Base-by-base conservation (phyloP, 2,329 filamentous ascomycete genomes). In the Paracoccidioides brasiliensis region DNA sequence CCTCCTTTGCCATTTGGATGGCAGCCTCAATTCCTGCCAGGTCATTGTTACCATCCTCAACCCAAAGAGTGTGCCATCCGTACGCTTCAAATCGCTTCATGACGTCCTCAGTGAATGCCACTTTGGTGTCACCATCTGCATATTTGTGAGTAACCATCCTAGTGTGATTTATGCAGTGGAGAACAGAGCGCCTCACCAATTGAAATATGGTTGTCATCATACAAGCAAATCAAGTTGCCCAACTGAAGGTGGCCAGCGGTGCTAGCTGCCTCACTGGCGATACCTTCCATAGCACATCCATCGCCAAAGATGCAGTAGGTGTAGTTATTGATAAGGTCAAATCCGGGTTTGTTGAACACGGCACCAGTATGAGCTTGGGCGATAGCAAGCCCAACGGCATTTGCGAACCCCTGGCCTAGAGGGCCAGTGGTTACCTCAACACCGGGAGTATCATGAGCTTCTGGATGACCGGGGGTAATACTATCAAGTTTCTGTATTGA, bases 141-240 rank as follows among this genome's bases (percentile, higher is more conserved):
- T 40, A 51, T 46, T 14, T 61, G 53, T 60, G n/a, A 58, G 53
- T 45, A 40, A 40, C 33, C 35, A 46, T 48, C 44, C 15, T 35
- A n/a, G 5, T 42, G 41, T 28, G 14, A 28, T 50, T 37, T 38
- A 38, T 2, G 14, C 9, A 22, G n/a, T 56, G 38, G 9, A 70
- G 84, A 84, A 67, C 80, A 37, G 33, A 22, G 35, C 4, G 32
- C 48, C 79, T 70, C 70, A 84, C 82, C 81, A 66, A 84, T 84
- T 63, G 82, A 95, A 70, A 98, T 97, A 74, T 95, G 87, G 83
- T 98, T 98, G 80, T 98, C 93, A 71, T 98, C 93, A 75, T 91
- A 98, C 76, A 98, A 81, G 74, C 82, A 84, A 75, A 97, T 97
- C 69, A 98, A 80, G 81, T 97, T 98, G 71, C 91, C 93, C 62